A percentile compares a stretch with the other conserved stretches of the same genome.
phyloP scores from a whole-genome alignment of 2,329 filamentous ascomycete species.

The Calonectria hongkongensis region DNA sequence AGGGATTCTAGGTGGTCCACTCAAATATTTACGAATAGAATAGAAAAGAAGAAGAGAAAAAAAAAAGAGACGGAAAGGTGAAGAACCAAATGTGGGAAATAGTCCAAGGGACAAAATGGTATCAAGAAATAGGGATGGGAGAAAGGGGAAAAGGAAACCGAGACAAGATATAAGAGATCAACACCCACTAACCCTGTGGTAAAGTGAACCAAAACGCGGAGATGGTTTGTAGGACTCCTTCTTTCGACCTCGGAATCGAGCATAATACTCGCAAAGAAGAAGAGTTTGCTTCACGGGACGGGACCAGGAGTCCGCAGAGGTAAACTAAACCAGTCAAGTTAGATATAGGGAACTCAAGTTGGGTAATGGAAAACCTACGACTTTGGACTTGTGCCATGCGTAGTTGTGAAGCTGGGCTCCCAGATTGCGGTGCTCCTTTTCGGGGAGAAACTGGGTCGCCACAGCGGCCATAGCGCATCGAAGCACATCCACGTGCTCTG shows the following conservation, averaged over 20 bases:
- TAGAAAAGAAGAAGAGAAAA: constrained; percentile 56
- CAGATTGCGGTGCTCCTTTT: constrained; percentile 69
- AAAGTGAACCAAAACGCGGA: constrained; percentile 69
- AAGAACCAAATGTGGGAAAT: background rate
- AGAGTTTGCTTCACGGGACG: constrained; percentile 72
- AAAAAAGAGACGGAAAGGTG: constrained; percentile 31
- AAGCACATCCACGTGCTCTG: constrained; percentile 65
- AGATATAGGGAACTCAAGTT: constrained; percentile 38
- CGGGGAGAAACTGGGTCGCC: constrained; percentile 70
- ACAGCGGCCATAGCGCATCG: constrained; percentile 75
- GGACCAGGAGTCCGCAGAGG: constrained; percentile 64
- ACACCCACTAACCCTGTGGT: constrained; percentile 70
- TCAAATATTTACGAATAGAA: constrained; percentile 47
- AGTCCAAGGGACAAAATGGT: constrained; percentile 36
- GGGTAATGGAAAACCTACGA: constrained; percentile 63
- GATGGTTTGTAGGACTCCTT: constrained; percentile 68
- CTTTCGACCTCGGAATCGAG: constrained; percentile 72
- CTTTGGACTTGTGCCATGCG: constrained; percentile 69
- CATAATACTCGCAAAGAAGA: constrained; percentile 73
- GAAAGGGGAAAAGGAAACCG: constrained; percentile 22
- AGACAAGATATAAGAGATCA: constrained; percentile 48
- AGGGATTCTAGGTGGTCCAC: constrained; percentile 37
- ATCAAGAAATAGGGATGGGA: constrained; percentile 45
- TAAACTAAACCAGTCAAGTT: constrained; percentile 60
- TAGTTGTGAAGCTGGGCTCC: constrained; percentile 71